phyloP scores from a whole-genome alignment of 2,329 filamentous ascomycete species.

The Nigrograna mackinnonii region DNA sequence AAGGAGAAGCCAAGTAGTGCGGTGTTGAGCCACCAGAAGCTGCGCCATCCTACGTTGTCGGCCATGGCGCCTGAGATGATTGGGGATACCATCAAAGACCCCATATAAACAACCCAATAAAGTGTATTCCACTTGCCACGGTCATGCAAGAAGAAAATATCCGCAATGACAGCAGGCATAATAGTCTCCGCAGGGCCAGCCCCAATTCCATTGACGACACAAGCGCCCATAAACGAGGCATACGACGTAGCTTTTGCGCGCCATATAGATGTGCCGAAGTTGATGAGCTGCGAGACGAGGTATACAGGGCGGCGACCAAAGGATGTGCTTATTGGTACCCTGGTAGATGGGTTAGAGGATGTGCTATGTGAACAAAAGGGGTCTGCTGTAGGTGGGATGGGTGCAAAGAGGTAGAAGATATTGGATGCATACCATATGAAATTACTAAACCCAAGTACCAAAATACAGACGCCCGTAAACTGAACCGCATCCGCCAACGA shows the following conservation, averaged over 20 bases:
- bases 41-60: slow-evolving; percentile 60
- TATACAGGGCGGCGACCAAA: slow-evolving; percentile 60
- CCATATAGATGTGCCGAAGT: slow-evolving; percentile 59
- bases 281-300: slow-evolving; percentile 57
- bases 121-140: slow-evolving; percentile 65
- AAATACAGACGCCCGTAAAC: slow-evolving; percentile 60
- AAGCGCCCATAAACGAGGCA: slow-evolving; percentile 66
- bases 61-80: slow-evolving; percentile 66
- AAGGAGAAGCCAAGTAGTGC: slow-evolving; percentile 55
- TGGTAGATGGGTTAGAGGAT: slow-evolving; percentile 21
- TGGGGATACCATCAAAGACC: slow-evolving; percentile 57
- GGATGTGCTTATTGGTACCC: slow-evolving; percentile 59
- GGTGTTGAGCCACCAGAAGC: slow-evolving; percentile 69
- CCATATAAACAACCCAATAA: slow-evolving; percentile 67
- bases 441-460: slow-evolving; percentile 63
- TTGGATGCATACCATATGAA: slow-evolving; percentile 58
- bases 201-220: slow-evolving; percentile 64
- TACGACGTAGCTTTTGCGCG: slow-evolving; percentile 62
- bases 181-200: slow-evolving; percentile 66
- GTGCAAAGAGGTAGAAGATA: neutral
- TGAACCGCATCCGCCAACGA: slow-evolving; percentile 58
- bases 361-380: neutral
- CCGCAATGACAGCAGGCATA: slow-evolving; percentile 65
- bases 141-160: slow-evolving; percentile 68
- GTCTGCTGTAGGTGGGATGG: neutral